Evolutionary conservation across 805 yeast genomes (phyloP).

Genomic region (Myxozyma vanderwaltii): DNA sequence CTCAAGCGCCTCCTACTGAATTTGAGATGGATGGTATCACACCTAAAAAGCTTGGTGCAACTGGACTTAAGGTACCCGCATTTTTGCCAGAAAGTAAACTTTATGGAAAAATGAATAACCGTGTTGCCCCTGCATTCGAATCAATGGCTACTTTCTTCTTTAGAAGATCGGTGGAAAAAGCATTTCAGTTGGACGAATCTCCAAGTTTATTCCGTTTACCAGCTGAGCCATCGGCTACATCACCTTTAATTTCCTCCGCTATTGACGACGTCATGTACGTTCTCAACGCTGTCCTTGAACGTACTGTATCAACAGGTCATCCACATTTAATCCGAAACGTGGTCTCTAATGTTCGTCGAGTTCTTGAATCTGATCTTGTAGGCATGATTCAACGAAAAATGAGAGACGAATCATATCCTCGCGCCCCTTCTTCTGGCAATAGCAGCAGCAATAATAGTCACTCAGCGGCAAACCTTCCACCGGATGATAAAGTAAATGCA

Average conservation of each 20-base stretch:
- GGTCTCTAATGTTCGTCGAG: constrained; percentile 56
- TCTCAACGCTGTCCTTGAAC: constrained; percentile 65
- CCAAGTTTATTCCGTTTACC: constrained; percentile 55
- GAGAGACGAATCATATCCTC: constrained; percentile 48
- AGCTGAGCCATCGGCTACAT: constrained; percentile 52
- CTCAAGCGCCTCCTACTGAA: constrained; percentile 18
- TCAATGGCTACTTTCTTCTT: constrained; percentile 64
- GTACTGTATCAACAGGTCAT: constrained; percentile 73
- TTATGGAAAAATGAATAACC: constrained; percentile 54
- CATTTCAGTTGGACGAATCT: constrained; percentile 74
- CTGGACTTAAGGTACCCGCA: constrained; percentile 47
- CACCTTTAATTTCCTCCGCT: constrained; percentile 63
- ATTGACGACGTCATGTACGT: constrained; percentile 83
- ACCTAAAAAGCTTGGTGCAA: constrained; percentile 14
- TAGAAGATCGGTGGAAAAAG: constrained; percentile 76
- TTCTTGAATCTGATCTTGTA: constrained; percentile 65
- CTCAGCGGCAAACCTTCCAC: constrained; percentile 13
- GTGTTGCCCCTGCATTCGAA: constrained; percentile 65
- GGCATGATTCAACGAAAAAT: constrained; percentile 56
- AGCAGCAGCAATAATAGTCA: not conserved
- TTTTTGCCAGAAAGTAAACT: constrained; percentile 59
- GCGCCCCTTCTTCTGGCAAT: constrained; percentile 11
- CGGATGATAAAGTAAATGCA: constrained; percentile 37
- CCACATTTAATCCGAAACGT: constrained; percentile 55
- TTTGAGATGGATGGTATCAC: not conserved